Conservation (phyloP, 2,329 filamentous ascomycete genomes). For the Trichoderma sp. region DNA sequence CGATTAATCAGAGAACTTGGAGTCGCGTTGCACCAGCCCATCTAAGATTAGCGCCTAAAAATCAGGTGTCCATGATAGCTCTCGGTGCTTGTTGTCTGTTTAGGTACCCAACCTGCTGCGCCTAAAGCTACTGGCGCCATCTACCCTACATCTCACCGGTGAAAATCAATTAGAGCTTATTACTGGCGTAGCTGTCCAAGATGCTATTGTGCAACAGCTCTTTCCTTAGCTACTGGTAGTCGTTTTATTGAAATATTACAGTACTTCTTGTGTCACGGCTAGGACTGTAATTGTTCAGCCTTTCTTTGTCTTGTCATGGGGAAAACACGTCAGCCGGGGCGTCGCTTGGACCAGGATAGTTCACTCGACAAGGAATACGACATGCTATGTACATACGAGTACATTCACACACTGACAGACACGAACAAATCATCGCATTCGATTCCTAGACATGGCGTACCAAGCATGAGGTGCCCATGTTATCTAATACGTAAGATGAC, state of each 20-base stretch:
- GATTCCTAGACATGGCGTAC: background rate
- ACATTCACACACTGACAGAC: background rate
- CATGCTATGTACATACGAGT: background rate
- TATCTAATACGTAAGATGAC: background rate
- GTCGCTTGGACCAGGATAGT: background rate
- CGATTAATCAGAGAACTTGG: slow-evolving; percentile 21
- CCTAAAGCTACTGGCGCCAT: background rate
- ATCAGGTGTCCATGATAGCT: slow-evolving; percentile 14
- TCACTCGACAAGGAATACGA: background rate
- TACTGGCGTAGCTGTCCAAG: too few species aligned
- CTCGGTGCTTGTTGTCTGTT: background rate
- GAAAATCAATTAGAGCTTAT: background rate
- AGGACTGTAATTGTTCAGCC: background rate
- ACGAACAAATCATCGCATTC: background rate
- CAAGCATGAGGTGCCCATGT: background rate
- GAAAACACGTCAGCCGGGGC: background rate
- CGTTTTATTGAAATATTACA: background rate
- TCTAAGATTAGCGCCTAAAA: slow-evolving; percentile 31
- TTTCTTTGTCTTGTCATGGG: background rate
- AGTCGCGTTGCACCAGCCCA: slow-evolving; percentile 29
- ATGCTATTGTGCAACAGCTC: background rate
- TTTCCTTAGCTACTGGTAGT: background rate
- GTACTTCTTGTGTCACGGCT: background rate
- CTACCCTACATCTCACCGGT: background rate
- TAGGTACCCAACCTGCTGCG: background rate